Base-by-base conservation (phyloP, 352 stramenopile species). In the Pythium sukuiense region DNA sequence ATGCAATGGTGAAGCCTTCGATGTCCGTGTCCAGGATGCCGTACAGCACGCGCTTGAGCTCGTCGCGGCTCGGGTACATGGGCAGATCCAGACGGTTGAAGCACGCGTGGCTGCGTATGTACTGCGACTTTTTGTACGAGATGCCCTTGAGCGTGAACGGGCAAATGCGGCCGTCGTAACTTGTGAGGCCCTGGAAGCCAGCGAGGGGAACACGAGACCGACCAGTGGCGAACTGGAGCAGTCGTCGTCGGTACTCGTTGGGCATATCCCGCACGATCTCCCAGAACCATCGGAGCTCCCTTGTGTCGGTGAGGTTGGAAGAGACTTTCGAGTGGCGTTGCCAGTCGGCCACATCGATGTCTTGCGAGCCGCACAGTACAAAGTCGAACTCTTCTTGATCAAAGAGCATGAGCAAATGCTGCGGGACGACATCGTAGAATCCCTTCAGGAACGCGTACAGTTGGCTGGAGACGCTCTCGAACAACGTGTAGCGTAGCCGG, bases 361-460 rank as follows among this genome's bases (percentile, higher is more conserved):
- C 86, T 13, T 96, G 92, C 32, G 98, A 83, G 18, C 97, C 97
- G 62, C 95, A 99, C 64, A 99, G 84, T 26, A 99, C 62, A 50
- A 99, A 87, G 67, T 99, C 96, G 7, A 99, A 83, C 76, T 99
- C 96, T 77, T 99, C 95, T 27, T 95, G 97, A 70, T 99, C 97
- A 74, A 99, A 99, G 2, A 98, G 80, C 54, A 97, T 89, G n/a
- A 99, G 72, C 41, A 99, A 80, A 30, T 97, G 78, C 53, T 93
- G 88, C 2, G 97, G 97, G 66, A 99, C 91, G n/a, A 99, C 92
- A 66, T 99, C 94, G 72, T 98, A 99, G 53, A 99, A 92, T 26
- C 97, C 97, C 59, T 88, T 94, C n/a, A 99, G 66, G 37, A 89
- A 81, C 0, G 70, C 76, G 43, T 86, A 74, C 48, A 89, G 72